Conservation (phyloP, 225 moss, liverwort and hornwort genomes). For the Asterella californica region DNA sequence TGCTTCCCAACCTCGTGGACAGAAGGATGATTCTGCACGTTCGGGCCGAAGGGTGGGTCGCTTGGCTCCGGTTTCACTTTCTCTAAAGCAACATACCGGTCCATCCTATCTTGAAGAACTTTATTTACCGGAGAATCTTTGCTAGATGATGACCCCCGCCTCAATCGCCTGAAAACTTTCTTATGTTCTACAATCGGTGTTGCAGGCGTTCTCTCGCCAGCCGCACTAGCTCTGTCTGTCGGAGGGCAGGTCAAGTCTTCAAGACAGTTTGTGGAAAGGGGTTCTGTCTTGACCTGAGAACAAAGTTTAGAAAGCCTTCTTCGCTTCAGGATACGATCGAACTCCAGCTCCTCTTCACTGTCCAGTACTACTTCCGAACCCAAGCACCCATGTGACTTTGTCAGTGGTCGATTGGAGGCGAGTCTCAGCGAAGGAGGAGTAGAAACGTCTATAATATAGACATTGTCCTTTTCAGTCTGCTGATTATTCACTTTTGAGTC, state of each 20-base stretch:
- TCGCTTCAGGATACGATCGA: not conserved
- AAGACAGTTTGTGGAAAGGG: not conserved
- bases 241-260: constrained; percentile 9
- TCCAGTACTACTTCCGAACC: not conserved
- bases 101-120: not conserved
- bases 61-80: constrained; percentile 12
- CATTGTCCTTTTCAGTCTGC: not conserved
- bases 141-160: constrained; percentile 27
- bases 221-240: not conserved
- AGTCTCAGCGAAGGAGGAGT: not conserved
- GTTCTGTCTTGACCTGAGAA: constrained; percentile 8
- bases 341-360: constrained; percentile 11
- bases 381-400: not conserved
- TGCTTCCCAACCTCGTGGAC: not conserved
- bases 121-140: not conserved
- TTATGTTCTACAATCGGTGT: not conserved
- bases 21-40: constrained; percentile 9
- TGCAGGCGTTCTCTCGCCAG: not conserved
- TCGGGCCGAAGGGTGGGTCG: not conserved
- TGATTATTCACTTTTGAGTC: not conserved
- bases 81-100: not conserved
- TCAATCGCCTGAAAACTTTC: constrained; percentile 31
- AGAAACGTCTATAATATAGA: not conserved
- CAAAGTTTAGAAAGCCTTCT: not conserved
- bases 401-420: not conserved